Evolutionary conservation across 2,329 filamentous ascomycete genomes (phyloP).

Genomic region (Pseudovirgaria hyperparasitica): DNA sequence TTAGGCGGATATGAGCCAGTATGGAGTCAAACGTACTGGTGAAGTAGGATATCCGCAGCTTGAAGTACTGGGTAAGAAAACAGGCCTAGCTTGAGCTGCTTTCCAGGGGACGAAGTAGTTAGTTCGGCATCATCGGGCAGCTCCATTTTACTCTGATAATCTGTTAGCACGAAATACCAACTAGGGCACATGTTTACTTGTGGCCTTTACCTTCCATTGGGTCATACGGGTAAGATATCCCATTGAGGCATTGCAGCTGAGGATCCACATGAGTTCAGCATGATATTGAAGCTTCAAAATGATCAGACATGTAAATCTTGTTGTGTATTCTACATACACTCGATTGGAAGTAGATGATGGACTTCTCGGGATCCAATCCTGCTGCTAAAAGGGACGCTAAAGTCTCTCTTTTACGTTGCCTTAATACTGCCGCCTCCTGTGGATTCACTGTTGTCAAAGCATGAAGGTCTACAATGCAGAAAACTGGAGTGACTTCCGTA

Average conservation of each 20-base stretch:
- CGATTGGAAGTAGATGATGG: conserved; percentile 72
- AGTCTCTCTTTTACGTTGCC: conserved; percentile 55
- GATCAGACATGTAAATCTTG: not conserved
- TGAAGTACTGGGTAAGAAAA: conserved; percentile 95
- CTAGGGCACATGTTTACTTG: too few species aligned
- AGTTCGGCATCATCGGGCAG: conserved; percentile 45
- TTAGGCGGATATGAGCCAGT: conserved; percentile 3
- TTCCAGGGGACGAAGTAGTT: conserved; percentile 39
- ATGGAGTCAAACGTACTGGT: conserved; percentile 40
- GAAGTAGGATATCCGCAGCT: conserved; percentile 84
- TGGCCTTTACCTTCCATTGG: conserved; percentile 87
- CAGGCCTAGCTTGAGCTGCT: conserved; percentile 68
- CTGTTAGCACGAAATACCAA: conserved; percentile 9
- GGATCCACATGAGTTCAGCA: conserved; percentile 90
- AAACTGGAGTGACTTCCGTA: conserved; percentile 53
- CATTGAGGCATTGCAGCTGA: conserved; percentile 82
- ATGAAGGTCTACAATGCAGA: conserved; percentile 86
- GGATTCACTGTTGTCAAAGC: conserved; percentile 67
- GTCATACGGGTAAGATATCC: conserved; percentile 98
- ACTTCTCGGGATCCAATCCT: conserved; percentile 66
- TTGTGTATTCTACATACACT: conserved; percentile 37
- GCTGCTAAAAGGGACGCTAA: conserved; percentile 73
- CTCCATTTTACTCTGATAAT: conserved; percentile 56
- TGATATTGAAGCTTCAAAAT: conserved; percentile 55
- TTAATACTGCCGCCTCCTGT: conserved; percentile 50